Evolutionary conservation across 257 asterid species (phyloP), one percentile per base, ranked within the genome.

Genomic region (Lavandula angustifolia): DNA sequence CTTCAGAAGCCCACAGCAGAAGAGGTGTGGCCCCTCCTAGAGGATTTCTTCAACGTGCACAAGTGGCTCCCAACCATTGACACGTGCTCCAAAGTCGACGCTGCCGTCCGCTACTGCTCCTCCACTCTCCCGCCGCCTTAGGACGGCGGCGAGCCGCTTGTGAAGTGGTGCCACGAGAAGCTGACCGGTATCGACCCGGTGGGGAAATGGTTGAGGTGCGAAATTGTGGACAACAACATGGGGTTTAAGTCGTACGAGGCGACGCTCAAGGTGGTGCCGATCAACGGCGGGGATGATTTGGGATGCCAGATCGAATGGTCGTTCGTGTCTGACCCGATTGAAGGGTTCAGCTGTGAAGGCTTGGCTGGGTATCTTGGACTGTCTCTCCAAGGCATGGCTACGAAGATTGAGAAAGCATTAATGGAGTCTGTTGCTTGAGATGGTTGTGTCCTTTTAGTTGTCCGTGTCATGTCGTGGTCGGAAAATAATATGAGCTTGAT

Each of bases 291-390:
- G 31, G 82, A 60, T 62, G 87, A 49, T 0, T 0, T 11, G 6
- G 76, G 91, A 1, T 87, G 94, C 53, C 32, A 66, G 84, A 82
- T 89, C 73, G 85, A 84, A 34, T 87, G 97, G 97, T 78, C 87
- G 2, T 82, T 85, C 64, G 54, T 60, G 34, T 82, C 87, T 54
- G 95, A 90, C 67, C 92, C 95, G 0, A 29, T 85, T 42, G 84
- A 82, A 27, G 92, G 92, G 3, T 56, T 81, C 75, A 79, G 75
- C 22, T 79, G 22, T n/a, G 83, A 74, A 1, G 76, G 38, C 41
- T 43, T 87, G 62, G 63, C 62, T 5, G 42, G 47, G 54, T 80
- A 81, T 70, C 3, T 89, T 18, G 77, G 74, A 9, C 13, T 40
- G 0, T 22, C 71, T 14, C 74, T 87, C 37, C 81, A 77, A 67